phyloP scores from a whole-genome alignment of 441 rosid species.

The Flueggea neowawraea region DNA sequence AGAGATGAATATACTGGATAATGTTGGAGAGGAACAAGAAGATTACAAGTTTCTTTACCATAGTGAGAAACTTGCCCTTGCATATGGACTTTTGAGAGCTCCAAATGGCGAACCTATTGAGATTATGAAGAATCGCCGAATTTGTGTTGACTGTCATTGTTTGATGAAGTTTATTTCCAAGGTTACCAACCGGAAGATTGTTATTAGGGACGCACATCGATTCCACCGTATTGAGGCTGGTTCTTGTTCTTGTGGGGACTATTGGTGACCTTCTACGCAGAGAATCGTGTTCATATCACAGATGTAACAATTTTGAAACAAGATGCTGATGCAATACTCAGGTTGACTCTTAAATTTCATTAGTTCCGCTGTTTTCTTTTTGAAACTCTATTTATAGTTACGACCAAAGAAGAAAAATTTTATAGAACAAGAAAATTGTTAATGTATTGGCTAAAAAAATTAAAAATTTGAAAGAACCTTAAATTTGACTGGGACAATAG shows the following conservation, averaged over 20 bases:
- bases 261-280: constrained; percentile 44
- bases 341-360: no score
- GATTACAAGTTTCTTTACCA: constrained; percentile 34
- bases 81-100: constrained; percentile 56
- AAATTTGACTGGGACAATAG: no score
- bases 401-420: no score
- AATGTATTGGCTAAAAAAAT: no score
- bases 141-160: constrained; percentile 70
- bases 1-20: constrained; percentile 35
- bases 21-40: constrained; percentile 41
- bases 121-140: constrained; percentile 75
- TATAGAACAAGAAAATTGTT: no score
- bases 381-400: no score
- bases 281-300: no score
- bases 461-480: no score
- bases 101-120: constrained; percentile 46
- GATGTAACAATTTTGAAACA: no score
- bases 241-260: constrained; percentile 65
- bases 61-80: constrained; percentile 72
- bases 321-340: no score
- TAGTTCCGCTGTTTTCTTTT: no score
- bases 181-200: constrained; percentile 46
- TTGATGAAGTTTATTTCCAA: constrained; percentile 62
- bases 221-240: constrained; percentile 71
- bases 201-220: constrained; percentile 72